These are phyloP conservation scores for Cyberlindnera mrakii DNA, from an alignment of 805 yeast genomes.

Conservation along the genomic window DNA sequence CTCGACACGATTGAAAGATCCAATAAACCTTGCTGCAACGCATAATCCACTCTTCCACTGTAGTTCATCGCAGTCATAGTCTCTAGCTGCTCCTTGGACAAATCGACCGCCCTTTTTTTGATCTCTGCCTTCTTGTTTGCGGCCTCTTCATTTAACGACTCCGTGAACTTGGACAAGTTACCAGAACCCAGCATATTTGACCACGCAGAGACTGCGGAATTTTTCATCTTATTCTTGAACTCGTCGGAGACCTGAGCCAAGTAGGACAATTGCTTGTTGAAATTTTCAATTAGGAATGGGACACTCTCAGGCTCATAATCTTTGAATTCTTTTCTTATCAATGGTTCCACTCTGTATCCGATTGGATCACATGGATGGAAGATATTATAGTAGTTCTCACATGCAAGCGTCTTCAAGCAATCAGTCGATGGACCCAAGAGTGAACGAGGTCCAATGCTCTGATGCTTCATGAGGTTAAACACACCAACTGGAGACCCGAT, in stretches of 20 bases:
- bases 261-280: slow-evolving; percentile 33
- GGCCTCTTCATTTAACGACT: background rate
- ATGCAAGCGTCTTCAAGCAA: slow-evolving; percentile 37
- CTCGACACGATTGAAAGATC: slow-evolving; percentile 79
- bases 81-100: slow-evolving; percentile 25
- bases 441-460: slow-evolving; percentile 44
- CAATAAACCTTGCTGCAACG: slow-evolving; percentile 69
- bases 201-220: slow-evolving; percentile 7
- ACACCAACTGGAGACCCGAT: slow-evolving; percentile 91
- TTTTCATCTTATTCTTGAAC: slow-evolving; percentile 10
- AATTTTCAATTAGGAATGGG: slow-evolving; percentile 42
- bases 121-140: slow-evolving; percentile 6
- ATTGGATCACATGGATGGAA: slow-evolving; percentile 92
- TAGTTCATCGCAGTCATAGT: slow-evolving; percentile 49
- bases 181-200: slow-evolving; percentile 8
- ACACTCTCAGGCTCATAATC: slow-evolving; percentile 48
- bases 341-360: slow-evolving; percentile 84
- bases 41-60: slow-evolving; percentile 77
- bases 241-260: slow-evolving; percentile 30
- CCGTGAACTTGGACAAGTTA: background rate
- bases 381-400: slow-evolving; percentile 67
- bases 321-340: slow-evolving; percentile 47
- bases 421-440: slow-evolving; percentile 8
- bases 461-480: slow-evolving; percentile 66
- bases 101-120: slow-evolving; percentile 14